Evolutionary conservation across 2,329 filamentous ascomycete species (phyloP).

Genomic region (Fusarium luffae): DNA sequence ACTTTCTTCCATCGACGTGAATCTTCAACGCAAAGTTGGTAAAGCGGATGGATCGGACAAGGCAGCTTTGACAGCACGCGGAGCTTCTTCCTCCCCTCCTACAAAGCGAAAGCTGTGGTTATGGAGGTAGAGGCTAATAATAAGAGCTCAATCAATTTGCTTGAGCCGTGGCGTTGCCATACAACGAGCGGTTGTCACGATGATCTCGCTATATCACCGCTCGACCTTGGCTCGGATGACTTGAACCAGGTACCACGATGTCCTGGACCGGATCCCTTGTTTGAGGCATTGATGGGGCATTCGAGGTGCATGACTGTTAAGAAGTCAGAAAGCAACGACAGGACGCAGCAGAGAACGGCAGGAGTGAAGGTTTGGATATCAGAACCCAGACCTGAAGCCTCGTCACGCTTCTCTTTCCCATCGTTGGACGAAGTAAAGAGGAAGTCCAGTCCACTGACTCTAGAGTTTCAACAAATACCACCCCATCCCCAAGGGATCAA

Average conservation of each 20-base stretch:
- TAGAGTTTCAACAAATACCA: constrained; percentile 2
- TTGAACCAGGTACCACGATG: constrained; percentile 40
- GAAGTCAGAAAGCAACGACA: not conserved
- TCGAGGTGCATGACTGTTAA: not conserved
- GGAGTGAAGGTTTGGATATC: not conserved
- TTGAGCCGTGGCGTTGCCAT: constrained; percentile 42
- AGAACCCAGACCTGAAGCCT: not conserved
- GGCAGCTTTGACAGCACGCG: constrained; percentile 36
- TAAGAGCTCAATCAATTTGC: constrained; percentile 41
- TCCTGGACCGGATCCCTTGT: constrained; percentile 35
- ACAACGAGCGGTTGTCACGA: constrained; percentile 38
- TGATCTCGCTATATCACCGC: constrained; percentile 32
- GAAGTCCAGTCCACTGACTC: constrained; percentile 19
- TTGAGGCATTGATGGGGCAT: constrained; percentile 38
- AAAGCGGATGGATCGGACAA: constrained; percentile 40
- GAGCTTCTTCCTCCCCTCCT: constrained; percentile 34
- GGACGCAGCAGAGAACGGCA: not conserved
- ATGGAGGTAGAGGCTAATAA: constrained; percentile 44
- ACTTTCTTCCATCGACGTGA: not conserved
- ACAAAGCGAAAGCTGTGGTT: constrained; percentile 41
- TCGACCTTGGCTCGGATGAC: constrained; percentile 32
- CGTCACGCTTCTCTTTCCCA: constrained; percentile 30
- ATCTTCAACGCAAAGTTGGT: constrained; percentile 8
- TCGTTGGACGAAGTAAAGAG: constrained; percentile 5
- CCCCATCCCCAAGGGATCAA: constrained; percentile 52